Base-by-base conservation (phyloP, 2,329 filamentous ascomycete species). In the Pseudocercospora pini-densiflorae region DNA sequence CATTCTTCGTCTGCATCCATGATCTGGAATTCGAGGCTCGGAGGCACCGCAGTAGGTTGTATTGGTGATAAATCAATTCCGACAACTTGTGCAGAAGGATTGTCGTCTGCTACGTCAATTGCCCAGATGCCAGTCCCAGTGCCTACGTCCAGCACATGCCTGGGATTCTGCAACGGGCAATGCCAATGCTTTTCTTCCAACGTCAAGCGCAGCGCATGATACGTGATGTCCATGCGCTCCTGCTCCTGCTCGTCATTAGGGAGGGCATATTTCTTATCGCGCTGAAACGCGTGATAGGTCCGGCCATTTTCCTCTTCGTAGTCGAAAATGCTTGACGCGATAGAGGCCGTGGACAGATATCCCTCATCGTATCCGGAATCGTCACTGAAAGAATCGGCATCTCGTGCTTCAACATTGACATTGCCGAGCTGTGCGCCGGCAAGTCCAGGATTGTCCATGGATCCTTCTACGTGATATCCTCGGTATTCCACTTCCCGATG, bases 101-200 rank as follows among this genome's bases (percentile, higher is more conserved):
- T 53, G n/a, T 74, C 69, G 62, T 77, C 75, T 23, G 65, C 65
- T n/a, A 67, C 65, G 49, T 67, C 65, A 29, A 67, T 61, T 14
- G 65, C 74, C 49, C 71, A 71, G 5, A 71, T 73, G 16, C 73
- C 73, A 6, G 81, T 83, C 10, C 82, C 83, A 1, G 82, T 84
- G 10, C 82, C 83, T n/a, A 84, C 72, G 69, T 85, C 84, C 14
- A 85, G 77, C 9, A 84, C 79, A 33, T 78, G 77, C 21, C 77
- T 75, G 1, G 79, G 78, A 12, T 75, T 70, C 2, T 72, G 71
- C 1, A 70, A 59, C 12, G 70, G 70, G 33, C 66, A 62, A 66
- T 66, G 64, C 65, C 63, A 71, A 33, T 69, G 70, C 57, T 64
- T 61, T 31, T 70, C 70, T n/a, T 49, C 82, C 16, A 71, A 47